Evolutionary conservation across 139 green algal species (phyloP).

Genomic region (Chloropicon primus): DNA sequence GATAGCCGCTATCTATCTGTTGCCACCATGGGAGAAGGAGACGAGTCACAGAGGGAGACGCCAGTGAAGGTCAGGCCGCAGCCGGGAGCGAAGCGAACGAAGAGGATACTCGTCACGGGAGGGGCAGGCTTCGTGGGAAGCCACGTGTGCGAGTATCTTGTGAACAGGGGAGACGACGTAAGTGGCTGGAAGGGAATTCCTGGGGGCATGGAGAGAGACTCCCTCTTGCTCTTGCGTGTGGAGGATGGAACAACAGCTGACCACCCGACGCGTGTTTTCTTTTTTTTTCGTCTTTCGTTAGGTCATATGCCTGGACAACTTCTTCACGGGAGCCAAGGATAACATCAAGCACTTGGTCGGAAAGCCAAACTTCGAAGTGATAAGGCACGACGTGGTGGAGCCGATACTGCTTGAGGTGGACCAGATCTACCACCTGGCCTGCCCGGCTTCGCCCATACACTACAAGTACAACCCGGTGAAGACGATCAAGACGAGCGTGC

Average conservation of each 20-base stretch:
- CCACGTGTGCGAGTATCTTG: constrained; percentile 85
- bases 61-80: neutral
- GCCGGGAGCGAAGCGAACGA: neutral
- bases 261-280: neutral
- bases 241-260: too few relatives aligned
- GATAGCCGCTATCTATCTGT: too few relatives aligned
- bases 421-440: constrained; percentile 96
- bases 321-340: constrained; percentile 95
- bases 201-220: too few relatives aligned
- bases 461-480: constrained; percentile 99
- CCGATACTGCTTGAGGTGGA: constrained; percentile 92
- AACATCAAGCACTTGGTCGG: constrained; percentile 83
- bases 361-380: constrained; percentile 76
- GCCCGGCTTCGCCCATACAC: constrained; percentile 94
- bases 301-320: constrained; percentile 97
- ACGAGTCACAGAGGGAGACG: too few relatives aligned
- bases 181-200: too few relatives aligned
- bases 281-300: constrained; percentile 12
- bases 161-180: constrained; percentile 20
- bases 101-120: neutral
- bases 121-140: constrained; percentile 86
- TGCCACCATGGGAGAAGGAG: too few relatives aligned
- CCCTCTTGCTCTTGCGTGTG: too few relatives aligned
- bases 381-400: constrained; percentile 94
- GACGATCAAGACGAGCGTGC: constrained; percentile 93